Base-by-base conservation (phyloP, 164 flowering plant species). In the Aristolochia contorta region DNA sequence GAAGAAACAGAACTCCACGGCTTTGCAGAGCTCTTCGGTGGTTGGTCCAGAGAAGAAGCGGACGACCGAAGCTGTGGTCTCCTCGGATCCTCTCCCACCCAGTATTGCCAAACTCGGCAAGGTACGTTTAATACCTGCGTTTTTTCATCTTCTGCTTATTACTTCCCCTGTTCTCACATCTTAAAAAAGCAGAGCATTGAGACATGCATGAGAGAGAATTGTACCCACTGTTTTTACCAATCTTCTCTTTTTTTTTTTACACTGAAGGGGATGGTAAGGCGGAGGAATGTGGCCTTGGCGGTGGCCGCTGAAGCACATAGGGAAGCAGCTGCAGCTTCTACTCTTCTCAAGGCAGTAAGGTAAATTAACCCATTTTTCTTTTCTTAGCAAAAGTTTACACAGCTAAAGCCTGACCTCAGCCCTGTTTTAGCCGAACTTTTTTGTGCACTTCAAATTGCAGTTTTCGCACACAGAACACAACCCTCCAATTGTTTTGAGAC, bases 231-330 rank as follows among this genome's bases (percentile, higher is more conserved):
- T 1, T 8, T n/a, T 8, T 21, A 14, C 14, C 21, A 9, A 9
- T 16, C 58, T 25, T 13, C 6, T 0, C 16, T 27, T 56, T 10
- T n/a, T 16, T 13, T 16, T 56, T 32, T 32, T 56, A 27, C 16
- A n/a, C 45, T 23, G 30, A 53, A 56, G 58, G 45, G 20, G 37
- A 72, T 88, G 69, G 71, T 86, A 47, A 85, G 79, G 58, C 79
- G 89, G 77, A 79, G 80, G 76, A 74, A 80, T 63, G 62, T 90
- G 64, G 96, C 97, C 72, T 75, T 91, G 69, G 43, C 77, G 68
- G 83, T 88, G 47, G 96, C 86, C 67, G 78, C 77, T 52, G 87
- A 86, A 77, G 97, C 99, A 69, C 91, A 90, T 55, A 80, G 78
- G 65, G 97, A 93, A 72, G 94, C 97, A 68, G 66, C 76, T 4